These are phyloP conservation scores for Madurella mycetomatis DNA, from an alignment of 2,329 filamentous ascomycete genomes.

Conservation along the genomic window DNA sequence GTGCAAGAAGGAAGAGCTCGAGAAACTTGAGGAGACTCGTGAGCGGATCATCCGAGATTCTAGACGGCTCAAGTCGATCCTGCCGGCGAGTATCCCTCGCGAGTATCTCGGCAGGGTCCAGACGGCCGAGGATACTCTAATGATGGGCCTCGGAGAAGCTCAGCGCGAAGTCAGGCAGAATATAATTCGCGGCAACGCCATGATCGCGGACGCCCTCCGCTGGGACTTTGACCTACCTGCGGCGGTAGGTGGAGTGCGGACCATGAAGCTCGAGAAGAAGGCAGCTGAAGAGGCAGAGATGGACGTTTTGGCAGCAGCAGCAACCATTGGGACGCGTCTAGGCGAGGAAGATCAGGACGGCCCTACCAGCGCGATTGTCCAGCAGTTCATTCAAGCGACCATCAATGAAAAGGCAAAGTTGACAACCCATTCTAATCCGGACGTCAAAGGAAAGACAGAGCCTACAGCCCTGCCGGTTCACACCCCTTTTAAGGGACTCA, in stretches of 20 bases:
- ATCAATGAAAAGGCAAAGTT: background rate
- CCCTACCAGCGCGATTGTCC: background rate
- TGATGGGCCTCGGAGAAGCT: background rate
- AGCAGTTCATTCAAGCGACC: background rate
- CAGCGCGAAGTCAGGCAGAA: background rate
- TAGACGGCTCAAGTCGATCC: background rate
- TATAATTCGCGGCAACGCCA: background rate
- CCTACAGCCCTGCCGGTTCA: background rate
- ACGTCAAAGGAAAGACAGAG: background rate
- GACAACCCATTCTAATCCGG: background rate
- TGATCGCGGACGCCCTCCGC: background rate
- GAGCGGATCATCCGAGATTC: background rate
- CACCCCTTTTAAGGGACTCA: background rate
- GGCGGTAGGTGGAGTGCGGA: background rate
- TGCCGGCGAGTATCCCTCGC: background rate
- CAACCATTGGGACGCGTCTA: constrained; percentile 3
- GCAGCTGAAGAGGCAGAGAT: background rate
- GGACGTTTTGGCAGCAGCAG: background rate
- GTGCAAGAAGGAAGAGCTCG: constrained; percentile 1
- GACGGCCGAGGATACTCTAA: background rate
- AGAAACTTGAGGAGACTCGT: background rate
- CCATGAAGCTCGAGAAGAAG: background rate
- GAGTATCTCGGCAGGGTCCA: background rate
- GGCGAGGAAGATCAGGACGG: background rate
- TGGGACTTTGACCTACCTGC: constrained; percentile 3